Conservation (phyloP, 495 filamentous ascomycete genomes). For the Rhypophila decipiens region DNA sequence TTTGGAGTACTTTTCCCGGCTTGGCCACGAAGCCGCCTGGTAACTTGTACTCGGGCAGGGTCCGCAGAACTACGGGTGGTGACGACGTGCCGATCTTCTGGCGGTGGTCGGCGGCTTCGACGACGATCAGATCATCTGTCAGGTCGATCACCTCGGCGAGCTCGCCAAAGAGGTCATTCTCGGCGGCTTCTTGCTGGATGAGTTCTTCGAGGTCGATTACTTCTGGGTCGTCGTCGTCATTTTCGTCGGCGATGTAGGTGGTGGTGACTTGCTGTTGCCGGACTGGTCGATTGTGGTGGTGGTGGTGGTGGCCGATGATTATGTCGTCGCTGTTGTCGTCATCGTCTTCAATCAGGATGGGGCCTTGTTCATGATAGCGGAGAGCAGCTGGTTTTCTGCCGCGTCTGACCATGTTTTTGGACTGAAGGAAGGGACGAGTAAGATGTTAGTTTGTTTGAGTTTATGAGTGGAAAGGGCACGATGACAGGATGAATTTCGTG, state of each 20-base stretch:
- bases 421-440: no score
- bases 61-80: background rate
- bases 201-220: background rate
- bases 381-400: no score
- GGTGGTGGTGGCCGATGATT: no score
- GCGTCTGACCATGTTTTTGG: no score
- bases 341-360: background rate
- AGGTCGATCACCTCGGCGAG: background rate
- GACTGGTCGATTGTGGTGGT: background rate
- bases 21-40: no score
- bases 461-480: no score
- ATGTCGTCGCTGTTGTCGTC: background rate
- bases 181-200: background rate
- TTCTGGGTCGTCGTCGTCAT: background rate
- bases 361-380: background rate
- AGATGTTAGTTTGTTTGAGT: no score
- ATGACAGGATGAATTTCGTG: no score
- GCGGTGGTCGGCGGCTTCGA: background rate
- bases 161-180: background rate
- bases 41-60: background rate
- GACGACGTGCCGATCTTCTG: background rate
- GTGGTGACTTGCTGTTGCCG: background rate
- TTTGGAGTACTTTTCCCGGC: no score
- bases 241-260: background rate
- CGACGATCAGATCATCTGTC: background rate